Evolutionary conservation across 2,329 filamentous ascomycete genomes (phyloP), one percentile per base, ranked within the genome.

Genomic region (Aspergillus persii): DNA sequence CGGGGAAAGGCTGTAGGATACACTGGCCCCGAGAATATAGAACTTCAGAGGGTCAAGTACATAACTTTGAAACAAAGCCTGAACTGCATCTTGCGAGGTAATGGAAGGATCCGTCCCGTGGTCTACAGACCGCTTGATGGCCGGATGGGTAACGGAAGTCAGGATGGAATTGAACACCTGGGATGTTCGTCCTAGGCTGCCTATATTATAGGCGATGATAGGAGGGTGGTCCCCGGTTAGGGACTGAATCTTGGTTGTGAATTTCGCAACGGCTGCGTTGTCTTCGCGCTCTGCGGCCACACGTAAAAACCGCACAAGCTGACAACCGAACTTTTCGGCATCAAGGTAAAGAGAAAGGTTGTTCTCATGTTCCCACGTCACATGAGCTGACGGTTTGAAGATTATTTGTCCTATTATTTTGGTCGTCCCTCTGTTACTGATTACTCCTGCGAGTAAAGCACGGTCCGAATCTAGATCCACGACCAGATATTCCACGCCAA

Each of bases 91-190:
- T 50, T 66, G 69, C 6, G 75, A 74, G 6, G 72, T 76, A 18
- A 77, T 74, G 50, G 71, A 64, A 9, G 75, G 69, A 54, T 76
- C 72, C 6, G 64, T 61, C 50, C 63, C 64, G 49, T 71, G 66
- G 27, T 66, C 62, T 5, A 53, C 50, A 7, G 55, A 54, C 9
- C 63, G 65, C 29, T 66, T 66, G 53, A 78, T 73, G 5, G 72
- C 73, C 18, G 74, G 69, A 55, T 79, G 77, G 3, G 73, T 76
- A n/a, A 79, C 76, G 2, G 70, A 69, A 7, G 76, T 79, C 51
- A 79, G 63, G 12, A 72, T 74, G 3, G 71, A 70, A 59, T 79
- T 79, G 60, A 78, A 76, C 1, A 79, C 70, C 59, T 79, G 77
- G n/a, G 77, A 78, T 9, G 76, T 79, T 15, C 76, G 74, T 44